A percentile compares a stretch with the other conserved stretches of the same genome.
phyloP scores from a whole-genome alignment of 2,329 filamentous ascomycete species.

The Cyphellophora attinorum region DNA sequence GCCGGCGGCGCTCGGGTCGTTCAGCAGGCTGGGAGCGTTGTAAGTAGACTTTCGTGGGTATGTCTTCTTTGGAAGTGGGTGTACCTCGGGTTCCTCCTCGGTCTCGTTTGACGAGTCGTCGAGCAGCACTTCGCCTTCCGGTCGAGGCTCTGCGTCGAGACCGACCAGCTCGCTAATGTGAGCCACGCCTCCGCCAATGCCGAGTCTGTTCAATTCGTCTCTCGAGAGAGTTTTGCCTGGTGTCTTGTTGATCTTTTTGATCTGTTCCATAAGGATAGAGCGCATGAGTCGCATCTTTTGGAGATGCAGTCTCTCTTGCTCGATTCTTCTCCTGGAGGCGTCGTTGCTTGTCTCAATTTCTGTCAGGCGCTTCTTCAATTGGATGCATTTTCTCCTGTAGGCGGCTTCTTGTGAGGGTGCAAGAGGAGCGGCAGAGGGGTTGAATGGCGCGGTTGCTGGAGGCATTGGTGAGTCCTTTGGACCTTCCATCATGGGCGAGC shows the following conservation, averaged over 20 bases:
- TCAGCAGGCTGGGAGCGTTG: conserved; percentile 31
- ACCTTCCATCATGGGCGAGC: conserved; percentile 16
- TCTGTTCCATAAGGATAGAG: conserved; percentile 63
- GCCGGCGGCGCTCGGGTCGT: conserved; percentile 33
- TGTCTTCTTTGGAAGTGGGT: conserved; percentile 8
- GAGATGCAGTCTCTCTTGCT: conserved; percentile 71
- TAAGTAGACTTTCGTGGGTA: conserved; percentile 7
- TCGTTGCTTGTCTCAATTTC: conserved; percentile 92
- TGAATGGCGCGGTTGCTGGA: conserved; percentile 12
- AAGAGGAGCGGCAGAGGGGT: conserved; percentile 31
- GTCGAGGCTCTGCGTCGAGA: conserved; percentile 12
- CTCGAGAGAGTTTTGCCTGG: conserved; percentile 61
- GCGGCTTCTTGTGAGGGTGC: conserved; percentile 91
- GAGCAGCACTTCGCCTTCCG: conserved; percentile 17
- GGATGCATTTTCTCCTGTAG: conserved; percentile 93
- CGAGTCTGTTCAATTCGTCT: conserved; percentile 56
- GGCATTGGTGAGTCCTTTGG: conserved; percentile 16
- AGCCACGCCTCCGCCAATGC: conserved; percentile 34
- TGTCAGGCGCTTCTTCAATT: conserved; percentile 80
- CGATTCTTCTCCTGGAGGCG: conserved; percentile 66
- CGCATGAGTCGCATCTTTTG: conserved; percentile 86
- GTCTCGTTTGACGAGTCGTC: conserved; percentile 19
- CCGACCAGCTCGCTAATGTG: conserved; percentile 43
- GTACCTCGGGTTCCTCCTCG: conserved; percentile 21
- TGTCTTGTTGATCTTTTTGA: conserved; percentile 43